Evolutionary conservation across 2,329 filamentous ascomycete species (phyloP), one percentile per base, ranked within the genome.

Genomic region (Colletotrichum chlorophyti): DNA sequence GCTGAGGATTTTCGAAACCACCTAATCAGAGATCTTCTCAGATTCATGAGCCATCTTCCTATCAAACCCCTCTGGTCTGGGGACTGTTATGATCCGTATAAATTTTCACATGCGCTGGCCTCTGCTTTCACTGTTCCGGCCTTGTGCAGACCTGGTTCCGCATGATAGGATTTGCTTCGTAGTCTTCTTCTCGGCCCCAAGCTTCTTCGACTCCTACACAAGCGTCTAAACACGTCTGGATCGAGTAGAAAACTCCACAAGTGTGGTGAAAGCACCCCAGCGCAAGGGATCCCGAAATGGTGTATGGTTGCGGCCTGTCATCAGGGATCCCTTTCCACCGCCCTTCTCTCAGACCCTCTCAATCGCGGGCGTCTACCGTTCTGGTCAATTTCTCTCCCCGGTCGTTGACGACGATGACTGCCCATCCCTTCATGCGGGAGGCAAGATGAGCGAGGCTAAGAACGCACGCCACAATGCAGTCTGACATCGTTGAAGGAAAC

Each of bases 21-120:
- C 38, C 53, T 57, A 38, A 52, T 21, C 53, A 52, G 31, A 52
- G 38, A 52, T 57, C 53, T 32, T 17, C 48, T 26, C 15, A n/a
- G n/a, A n/a, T n/a, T n/a, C n/a, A n/a, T n/a, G n/a, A n/a, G n/a
- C n/a, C n/a, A n/a, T n/a, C n/a, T n/a, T n/a, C n/a, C n/a, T n/a
- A n/a, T n/a, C n/a, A n/a, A n/a, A n/a, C n/a, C n/a, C n/a, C n/a
- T 47, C 53, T 17, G 38, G 26, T 26, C 31, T 27, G n/a, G n/a
- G n/a, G n/a, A n/a, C n/a, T n/a, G n/a, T n/a, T n/a, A n/a, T n/a
- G n/a, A n/a, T n/a, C n/a, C n/a, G 24, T 17, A 24, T n/a, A 17
- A 15, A 8, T 35, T 15, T 57, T 45, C 53, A 57, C 53, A 45
- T 57, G 38, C 47, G 15, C 14, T 26, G 8, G 17, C 15, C 12